Percentiles rank a stretch among this genome's conserved stretches.
phyloP scores from a whole-genome alignment of 1,284 basidiomycete species.

The Schizophyllum amplum region DNA sequence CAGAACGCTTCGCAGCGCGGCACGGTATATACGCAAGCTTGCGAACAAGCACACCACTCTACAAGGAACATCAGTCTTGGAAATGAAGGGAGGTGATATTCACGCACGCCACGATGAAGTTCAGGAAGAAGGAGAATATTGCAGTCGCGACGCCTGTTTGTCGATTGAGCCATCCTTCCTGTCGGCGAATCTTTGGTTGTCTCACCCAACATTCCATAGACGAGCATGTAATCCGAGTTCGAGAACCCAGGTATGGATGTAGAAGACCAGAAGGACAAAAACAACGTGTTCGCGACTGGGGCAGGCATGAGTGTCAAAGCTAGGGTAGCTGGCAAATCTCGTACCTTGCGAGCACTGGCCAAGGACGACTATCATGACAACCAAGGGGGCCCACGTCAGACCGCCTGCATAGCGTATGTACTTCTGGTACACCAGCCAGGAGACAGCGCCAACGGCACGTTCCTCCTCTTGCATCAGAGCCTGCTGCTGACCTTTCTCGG shows the following conservation, averaged over 20 bases:
- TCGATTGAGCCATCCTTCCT: no score
- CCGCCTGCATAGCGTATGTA: slow-evolving; percentile 50
- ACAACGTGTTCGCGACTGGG: slow-evolving; percentile 35
- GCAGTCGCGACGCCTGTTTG: slow-evolving; percentile 32
- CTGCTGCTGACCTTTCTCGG: slow-evolving; percentile 11
- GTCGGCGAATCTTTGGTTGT: no score
- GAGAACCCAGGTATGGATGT: slow-evolving; percentile 37
- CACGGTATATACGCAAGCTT: slow-evolving; percentile 53
- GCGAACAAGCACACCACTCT: slow-evolving; percentile 50
- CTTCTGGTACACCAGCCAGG: slow-evolving; percentile 40
- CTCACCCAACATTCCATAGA: slow-evolving; percentile 53
- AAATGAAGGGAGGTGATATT: background rate
- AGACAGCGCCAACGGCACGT: slow-evolving; percentile 45
- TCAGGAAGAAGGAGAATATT: slow-evolving; percentile 47
- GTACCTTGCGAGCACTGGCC: slow-evolving; percentile 32
- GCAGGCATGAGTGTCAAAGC: background rate
- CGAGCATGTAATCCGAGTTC: slow-evolving; percentile 58
- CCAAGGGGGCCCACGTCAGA: slow-evolving; percentile 34
- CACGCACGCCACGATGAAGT: slow-evolving; percentile 43
- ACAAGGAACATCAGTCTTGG: background rate
- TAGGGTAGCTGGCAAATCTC: background rate
- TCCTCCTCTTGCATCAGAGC: slow-evolving; percentile 49
- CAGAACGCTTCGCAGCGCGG: slow-evolving; percentile 47
- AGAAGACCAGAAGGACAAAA: slow-evolving; percentile 42
- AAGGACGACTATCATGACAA: slow-evolving; percentile 30